These are phyloP conservation scores for Staphylotrichum tortipilum DNA, from an alignment of 495 filamentous ascomycete species.

Conservation along the genomic window DNA sequence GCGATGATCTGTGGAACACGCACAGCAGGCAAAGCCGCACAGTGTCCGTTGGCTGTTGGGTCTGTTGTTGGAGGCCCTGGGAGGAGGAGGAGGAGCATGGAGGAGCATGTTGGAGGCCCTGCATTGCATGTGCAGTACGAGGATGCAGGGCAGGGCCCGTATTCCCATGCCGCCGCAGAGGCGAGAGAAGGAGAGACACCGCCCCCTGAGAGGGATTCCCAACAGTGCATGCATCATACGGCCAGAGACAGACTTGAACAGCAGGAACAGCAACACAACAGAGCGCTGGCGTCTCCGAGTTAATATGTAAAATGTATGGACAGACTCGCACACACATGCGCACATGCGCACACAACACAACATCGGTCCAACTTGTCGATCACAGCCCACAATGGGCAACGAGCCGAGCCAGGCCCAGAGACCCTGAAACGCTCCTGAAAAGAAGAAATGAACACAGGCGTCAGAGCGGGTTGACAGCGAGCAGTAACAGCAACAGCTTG, in stretches of 20 bases:
- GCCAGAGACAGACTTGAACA: too few species aligned
- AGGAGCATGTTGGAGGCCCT: too few species aligned
- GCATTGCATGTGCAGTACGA: constrained; percentile 6
- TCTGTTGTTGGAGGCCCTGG: too few species aligned
- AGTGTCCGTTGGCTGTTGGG: neutral
- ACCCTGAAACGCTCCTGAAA: constrained; percentile 10
- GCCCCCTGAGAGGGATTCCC: neutral
- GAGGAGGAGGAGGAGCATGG: too few species aligned
- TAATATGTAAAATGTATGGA: too few species aligned
- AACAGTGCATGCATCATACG: neutral
- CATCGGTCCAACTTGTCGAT: neutral
- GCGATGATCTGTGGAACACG: neutral
- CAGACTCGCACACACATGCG: too few species aligned
- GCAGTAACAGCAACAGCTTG: too few species aligned
- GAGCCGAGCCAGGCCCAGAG: constrained; percentile 2
- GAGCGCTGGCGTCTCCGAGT: too few species aligned
- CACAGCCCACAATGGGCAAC: neutral
- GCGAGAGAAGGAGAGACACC: neutral
- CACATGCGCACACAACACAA: too few species aligned
- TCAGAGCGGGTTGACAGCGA: neutral
- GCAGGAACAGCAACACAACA: too few species aligned
- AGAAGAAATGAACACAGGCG: constrained; percentile 7
- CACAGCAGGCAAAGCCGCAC: neutral
- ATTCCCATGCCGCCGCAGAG: too few species aligned
- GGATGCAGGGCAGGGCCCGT: too few species aligned